Evolutionary conservation across 2,329 filamentous ascomycete species (phyloP).

Genomic region (Fusarium solani-melongenae): DNA sequence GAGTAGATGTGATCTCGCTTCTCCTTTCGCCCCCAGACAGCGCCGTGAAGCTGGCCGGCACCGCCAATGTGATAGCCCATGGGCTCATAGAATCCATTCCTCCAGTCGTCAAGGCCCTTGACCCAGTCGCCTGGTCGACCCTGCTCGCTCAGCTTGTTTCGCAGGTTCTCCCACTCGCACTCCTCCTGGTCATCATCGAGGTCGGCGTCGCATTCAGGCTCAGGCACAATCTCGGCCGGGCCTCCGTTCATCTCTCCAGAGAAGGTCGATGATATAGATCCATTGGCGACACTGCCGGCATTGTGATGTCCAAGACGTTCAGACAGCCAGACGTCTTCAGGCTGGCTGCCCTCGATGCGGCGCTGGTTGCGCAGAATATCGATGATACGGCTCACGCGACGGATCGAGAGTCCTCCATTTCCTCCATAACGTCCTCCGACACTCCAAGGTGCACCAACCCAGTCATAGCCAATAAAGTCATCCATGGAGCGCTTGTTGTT

Average conservation of each 20-base stretch:
- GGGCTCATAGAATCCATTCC: constrained; percentile 64
- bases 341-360: constrained; percentile 56
- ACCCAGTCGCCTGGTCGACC: constrained; percentile 46
- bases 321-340: constrained; percentile 68
- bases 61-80: constrained; percentile 70
- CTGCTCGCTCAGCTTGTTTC: not conserved
- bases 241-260: constrained; percentile 62
- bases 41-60: constrained; percentile 56
- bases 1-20: constrained; percentile 60
- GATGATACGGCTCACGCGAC: constrained; percentile 64
- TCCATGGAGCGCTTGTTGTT: constrained; percentile 60
- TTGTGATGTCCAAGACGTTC: constrained; percentile 62
- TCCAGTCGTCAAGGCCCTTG: constrained; percentile 61
- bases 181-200: not conserved
- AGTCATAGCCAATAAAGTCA: constrained; percentile 64
- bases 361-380: constrained; percentile 61
- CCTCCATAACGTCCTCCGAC: constrained; percentile 57
- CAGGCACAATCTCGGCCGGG: constrained; percentile 5
- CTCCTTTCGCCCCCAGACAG: constrained; percentile 61
- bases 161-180: not conserved
- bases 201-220: not conserved
- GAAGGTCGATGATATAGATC: constrained; percentile 60
- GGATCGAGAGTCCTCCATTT: constrained; percentile 65
- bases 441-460: constrained; percentile 64
- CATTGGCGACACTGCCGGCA: constrained; percentile 60